Base-by-base conservation (phyloP, 228 moss, liverwort and hornwort species). In the Sphagnum magellanicum region DNA sequence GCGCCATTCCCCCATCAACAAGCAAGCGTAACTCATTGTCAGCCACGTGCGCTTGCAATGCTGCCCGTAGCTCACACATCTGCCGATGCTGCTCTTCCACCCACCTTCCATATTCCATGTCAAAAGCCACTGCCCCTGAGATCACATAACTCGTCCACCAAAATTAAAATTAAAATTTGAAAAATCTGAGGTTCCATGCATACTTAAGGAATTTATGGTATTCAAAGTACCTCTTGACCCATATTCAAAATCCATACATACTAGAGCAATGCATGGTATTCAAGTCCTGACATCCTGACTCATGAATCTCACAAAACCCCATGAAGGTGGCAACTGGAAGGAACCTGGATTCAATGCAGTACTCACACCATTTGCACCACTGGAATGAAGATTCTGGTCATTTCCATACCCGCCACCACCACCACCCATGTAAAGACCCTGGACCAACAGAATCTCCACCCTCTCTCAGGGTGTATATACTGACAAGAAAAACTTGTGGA, bases 51-150 rank as follows among this genome's bases (percentile, higher is more conserved):
- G 98, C 90, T 76, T 98, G 98, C 87, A 98, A 77, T 50, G 98
- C 98, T 67, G 98, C 81, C 70, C 98, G 88, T 49, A 98, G 88
- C 69, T 98, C 98, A 70, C 98, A 90, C 94, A 98, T 88, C 81
- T 98, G 93, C 17, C 98, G 90, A 72, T 90, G 90, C 70, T 98
- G 98, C 75, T 98, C 98, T 73, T 98, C 98, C 62, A 94, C 92
- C 98, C 98, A 98, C 59, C 98, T 84, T 72, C 85, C 89, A 67
- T 98, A 98, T 63, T 98, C 98, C 94, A 92, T 77, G 66, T 98
- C 98, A 80, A 98, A 98, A 6, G 93, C 94, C 49, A 87, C 98
- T 68, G 98, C 98, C 71, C 98, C 98, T 88, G 87, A 59, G 72
- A 17, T 32, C 32, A 4, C 4, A 58, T 9, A 65, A 13, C 16